Evolutionary conservation across 352 stramenopile species (phyloP).

Genomic region (Globisporangium okanoganense): DNA sequence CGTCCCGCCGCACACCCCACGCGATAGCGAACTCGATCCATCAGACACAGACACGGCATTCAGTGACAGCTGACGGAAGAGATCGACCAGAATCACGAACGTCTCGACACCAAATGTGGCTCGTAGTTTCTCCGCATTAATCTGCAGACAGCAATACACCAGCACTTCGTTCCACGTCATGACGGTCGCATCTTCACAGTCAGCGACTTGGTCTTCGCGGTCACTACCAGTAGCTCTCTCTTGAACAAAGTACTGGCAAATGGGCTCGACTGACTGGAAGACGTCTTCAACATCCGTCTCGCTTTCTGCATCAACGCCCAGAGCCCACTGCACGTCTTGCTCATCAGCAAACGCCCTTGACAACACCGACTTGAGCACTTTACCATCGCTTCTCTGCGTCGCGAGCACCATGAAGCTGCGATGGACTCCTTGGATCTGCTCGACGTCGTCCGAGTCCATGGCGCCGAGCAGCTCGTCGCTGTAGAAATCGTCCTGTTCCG

Average conservation of each 20-base stretch:
- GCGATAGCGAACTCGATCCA: neutral
- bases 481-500: constrained; percentile 45
- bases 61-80: constrained; percentile 24
- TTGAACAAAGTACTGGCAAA: constrained; percentile 13
- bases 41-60: neutral
- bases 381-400: constrained; percentile 9
- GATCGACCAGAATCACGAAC: constrained; percentile 8
- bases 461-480: constrained; percentile 40
- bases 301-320: constrained; percentile 6
- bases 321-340: constrained; percentile 10
- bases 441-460: constrained; percentile 25
- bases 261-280: neutral
- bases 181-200: neutral
- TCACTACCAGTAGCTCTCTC: neutral
- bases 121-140: constrained; percentile 27
- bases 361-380: constrained; percentile 10
- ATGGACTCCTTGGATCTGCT: constrained; percentile 24
- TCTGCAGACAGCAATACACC: constrained; percentile 26
- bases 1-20: neutral
- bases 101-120: constrained; percentile 18
- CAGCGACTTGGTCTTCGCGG: neutral
- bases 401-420: constrained; percentile 26
- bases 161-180: constrained; percentile 36
- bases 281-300: neutral
- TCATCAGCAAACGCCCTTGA: neutral